Percentiles rank a stretch among this genome's conserved stretches.
phyloP scores from a whole-genome alignment of 257 asterid genomes.

The Solanum dulcamara region DNA sequence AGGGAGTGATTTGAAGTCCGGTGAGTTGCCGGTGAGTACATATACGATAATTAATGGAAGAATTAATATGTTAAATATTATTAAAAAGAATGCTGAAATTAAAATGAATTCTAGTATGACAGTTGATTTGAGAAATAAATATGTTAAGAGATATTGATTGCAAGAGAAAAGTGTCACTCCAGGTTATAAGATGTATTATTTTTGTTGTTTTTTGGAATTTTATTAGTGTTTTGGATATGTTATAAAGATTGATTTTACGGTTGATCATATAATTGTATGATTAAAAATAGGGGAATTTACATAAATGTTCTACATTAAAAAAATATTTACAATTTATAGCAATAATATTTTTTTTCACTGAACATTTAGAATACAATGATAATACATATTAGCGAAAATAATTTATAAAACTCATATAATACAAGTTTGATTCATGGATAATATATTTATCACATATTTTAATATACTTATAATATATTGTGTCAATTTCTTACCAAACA shows the following conservation, averaged over 20 bases:
- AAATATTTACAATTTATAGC: no score
- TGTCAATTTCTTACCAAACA: no score
- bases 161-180: conserved; percentile 4
- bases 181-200: background rate
- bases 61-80: conserved; percentile 19
- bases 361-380: no score
- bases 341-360: no score
- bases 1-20: conserved; percentile 10
- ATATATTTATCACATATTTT: no score
- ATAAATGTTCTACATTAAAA: no score
- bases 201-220: background rate
- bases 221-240: background rate
- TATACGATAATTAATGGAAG: conserved; percentile 26
- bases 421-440: no score
- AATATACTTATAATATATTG: no score
- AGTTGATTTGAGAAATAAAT: conserved; percentile 13
- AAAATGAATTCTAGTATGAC: conserved; percentile 35
- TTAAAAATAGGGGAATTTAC: no score
- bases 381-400: no score
- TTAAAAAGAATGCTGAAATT: conserved; percentile 20
- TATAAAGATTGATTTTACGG: background rate
- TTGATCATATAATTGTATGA: background rate
- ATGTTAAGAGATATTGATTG: conserved; percentile 18
- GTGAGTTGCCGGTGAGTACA: conserved; percentile 8
- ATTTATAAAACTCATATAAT: no score